Evolutionary conservation across 2,329 filamentous ascomycete species (phyloP).

Genomic region (Stachybotrys chartarum): DNA sequence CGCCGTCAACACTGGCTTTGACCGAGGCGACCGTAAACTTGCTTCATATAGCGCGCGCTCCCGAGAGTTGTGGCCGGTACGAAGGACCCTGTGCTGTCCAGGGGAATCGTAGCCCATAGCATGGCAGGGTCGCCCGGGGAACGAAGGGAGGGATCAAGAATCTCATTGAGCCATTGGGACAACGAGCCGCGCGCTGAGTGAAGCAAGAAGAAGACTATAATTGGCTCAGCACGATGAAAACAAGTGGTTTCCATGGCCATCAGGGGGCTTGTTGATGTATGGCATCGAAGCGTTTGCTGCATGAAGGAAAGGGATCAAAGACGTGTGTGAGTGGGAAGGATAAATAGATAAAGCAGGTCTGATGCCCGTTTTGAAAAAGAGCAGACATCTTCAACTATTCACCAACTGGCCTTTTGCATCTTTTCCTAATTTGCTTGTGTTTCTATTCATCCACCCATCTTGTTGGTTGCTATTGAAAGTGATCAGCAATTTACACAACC

Average conservation of each 20-base stretch:
- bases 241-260: neutral
- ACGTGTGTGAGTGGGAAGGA: neutral
- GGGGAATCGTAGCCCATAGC: neutral
- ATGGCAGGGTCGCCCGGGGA: neutral
- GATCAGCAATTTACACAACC: no score
- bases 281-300: neutral
- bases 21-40: neutral
- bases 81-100: neutral
- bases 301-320: neutral
- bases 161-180: neutral
- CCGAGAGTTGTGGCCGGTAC: neutral
- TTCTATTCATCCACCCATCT: no score
- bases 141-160: neutral
- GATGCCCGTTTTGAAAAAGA: neutral
- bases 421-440: neutral
- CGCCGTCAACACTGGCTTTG: neutral
- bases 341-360: neutral
- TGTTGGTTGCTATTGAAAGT: no score
- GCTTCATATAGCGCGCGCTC: slow-evolving; percentile 1
- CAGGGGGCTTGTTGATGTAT: neutral
- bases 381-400: no score
- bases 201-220: neutral
- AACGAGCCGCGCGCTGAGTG: slow-evolving; percentile 1
- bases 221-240: neutral
- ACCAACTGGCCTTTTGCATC: neutral